Evolutionary conservation across 805 yeast genomes (phyloP).

Genomic region (Candida patagonica): DNA sequence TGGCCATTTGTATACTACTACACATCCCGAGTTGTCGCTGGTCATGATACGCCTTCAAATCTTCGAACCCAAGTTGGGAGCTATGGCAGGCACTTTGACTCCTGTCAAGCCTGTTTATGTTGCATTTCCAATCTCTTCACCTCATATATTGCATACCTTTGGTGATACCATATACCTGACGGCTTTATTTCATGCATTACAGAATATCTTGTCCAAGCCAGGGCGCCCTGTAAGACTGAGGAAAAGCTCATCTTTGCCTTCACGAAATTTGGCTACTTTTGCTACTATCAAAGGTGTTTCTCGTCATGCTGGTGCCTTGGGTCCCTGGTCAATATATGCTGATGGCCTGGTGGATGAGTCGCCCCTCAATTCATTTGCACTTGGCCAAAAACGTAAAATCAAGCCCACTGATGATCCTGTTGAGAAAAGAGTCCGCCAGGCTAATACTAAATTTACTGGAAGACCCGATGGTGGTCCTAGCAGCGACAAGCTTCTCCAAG

Average conservation of each 20-base stretch:
- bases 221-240: conserved; percentile 36
- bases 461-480: conserved; percentile 7
- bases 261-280: conserved; percentile 44
- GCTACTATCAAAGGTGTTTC: conserved; percentile 54
- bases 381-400: conserved; percentile 14
- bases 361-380: conserved; percentile 39
- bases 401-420: conserved; percentile 4
- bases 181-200: conserved; percentile 53
- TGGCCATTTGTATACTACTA: conserved; percentile 51
- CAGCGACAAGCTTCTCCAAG: background rate
- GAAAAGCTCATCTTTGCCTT: conserved; percentile 30
- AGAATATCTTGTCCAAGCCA: conserved; percentile 40
- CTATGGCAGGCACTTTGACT: conserved; percentile 19
- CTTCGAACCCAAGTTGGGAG: conserved; percentile 36
- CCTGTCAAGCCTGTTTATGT: conserved; percentile 55
- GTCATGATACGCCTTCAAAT: conserved; percentile 57
- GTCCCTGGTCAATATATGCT: conserved; percentile 67
- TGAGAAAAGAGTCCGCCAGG: conserved; percentile 32
- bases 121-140: conserved; percentile 59
- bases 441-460: conserved; percentile 59
- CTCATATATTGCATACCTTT: conserved; percentile 51
- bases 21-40: conserved; percentile 55
- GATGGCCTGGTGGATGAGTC: conserved; percentile 54
- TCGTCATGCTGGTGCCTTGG: conserved; percentile 51
- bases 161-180: conserved; percentile 39